Base-by-base conservation (phyloP, 1,284 basidiomycete genomes). In the Paramarasmius palmivorus region DNA sequence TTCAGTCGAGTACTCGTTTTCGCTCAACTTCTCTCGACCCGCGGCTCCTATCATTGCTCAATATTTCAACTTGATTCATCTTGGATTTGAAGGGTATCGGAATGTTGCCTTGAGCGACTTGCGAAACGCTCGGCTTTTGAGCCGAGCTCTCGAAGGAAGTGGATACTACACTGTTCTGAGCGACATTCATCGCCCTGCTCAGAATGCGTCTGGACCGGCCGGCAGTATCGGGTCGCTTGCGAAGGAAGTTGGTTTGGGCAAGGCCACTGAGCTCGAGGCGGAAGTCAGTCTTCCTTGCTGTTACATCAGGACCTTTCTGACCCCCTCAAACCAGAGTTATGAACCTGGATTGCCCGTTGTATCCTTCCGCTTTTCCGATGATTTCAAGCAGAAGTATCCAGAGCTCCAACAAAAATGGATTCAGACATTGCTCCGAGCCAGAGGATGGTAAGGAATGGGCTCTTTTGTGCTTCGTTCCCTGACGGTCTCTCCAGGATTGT, bases 11-110 rank as follows among this genome's bases (percentile, higher is more conserved):
- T 83, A 83, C 58, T 81, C 88, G 0, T 98, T 95, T 77, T 95
- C 93, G 22, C 81, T 98, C 65, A 98, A 98, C 77, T 98, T 98
- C 70, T 93, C 91, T 40, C 85, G 95, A 8, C 93, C 93, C 0
- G 92, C 92, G 22, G 84, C 92, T 38, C 92, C 95, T 9, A 90
- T 98, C 65, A 87, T 98, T 48, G 91, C 86, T 1, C 93, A 96
- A 69, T 93, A 95, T 74, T 98, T 93, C 80, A 96, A 93, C 70
- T 83, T 94, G 67, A 66, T 95, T 40, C 88, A 93, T 65, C 83
- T 94, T 23, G 93, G 93, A 22, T 91, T 86, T 59, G 81, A 89
- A 62, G 93, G 93, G 0, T 96, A 91, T 73, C 81, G 85, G 32
- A 73, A 77, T 3, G 79, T 95, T 57, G 90, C 90, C 52, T 63